These are phyloP conservation scores for Fusarium tanahbumbuense DNA, from an alignment of 2,329 filamentous ascomycete genomes.

Conservation along the genomic window DNA sequence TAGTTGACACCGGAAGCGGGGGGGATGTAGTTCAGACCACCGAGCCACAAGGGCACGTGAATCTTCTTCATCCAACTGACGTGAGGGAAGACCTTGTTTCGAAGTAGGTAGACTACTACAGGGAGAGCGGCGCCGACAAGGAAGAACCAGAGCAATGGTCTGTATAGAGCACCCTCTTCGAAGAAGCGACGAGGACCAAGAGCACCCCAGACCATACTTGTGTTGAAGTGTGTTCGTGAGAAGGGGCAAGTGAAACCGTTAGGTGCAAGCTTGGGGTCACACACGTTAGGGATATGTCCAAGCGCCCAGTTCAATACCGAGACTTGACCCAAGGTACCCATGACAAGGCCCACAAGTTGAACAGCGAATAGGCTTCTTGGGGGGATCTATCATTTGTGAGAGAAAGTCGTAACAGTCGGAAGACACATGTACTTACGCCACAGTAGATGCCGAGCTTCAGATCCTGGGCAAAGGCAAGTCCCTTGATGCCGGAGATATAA, in stretches of 20 bases:
- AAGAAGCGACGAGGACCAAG: conserved; percentile 68
- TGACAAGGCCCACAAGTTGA: conserved; percentile 57
- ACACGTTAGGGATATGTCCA: conserved; percentile 62
- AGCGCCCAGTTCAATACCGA: conserved; percentile 53
- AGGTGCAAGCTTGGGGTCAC: conserved; percentile 53
- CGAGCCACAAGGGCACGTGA: conserved; percentile 49
- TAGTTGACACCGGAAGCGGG: conserved; percentile 51
- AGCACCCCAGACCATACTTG: conserved; percentile 66
- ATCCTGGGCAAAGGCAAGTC: conserved; percentile 56
- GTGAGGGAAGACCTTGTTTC: conserved; percentile 38
- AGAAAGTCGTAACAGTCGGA: rapidly evolving
- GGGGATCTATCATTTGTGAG: conserved; percentile 50
- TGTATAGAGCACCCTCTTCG: conserved; percentile 62
- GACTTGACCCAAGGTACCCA: conserved; percentile 59
- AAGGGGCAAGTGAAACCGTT: conserved; percentile 60
- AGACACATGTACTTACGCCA: conserved; percentile 35
- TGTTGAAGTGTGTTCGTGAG: conserved; percentile 60
- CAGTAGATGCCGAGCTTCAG: conserved; percentile 60
- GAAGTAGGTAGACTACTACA: conserved; percentile 56
- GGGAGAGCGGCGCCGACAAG: conserved; percentile 63
- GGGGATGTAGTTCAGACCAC: conserved; percentile 50
- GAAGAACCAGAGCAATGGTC: conserved; percentile 64
- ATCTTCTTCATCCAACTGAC: conserved; percentile 45
- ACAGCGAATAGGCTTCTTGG: conserved; percentile 58
- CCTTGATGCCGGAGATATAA: conserved; percentile 58